Percentiles rank a stretch among this genome's conserved stretches.
These are phyloP conservation scores for Vaccinium macrocarpon DNA, from an alignment of 148 eudicot species.

Conservation along the genomic window DNA sequence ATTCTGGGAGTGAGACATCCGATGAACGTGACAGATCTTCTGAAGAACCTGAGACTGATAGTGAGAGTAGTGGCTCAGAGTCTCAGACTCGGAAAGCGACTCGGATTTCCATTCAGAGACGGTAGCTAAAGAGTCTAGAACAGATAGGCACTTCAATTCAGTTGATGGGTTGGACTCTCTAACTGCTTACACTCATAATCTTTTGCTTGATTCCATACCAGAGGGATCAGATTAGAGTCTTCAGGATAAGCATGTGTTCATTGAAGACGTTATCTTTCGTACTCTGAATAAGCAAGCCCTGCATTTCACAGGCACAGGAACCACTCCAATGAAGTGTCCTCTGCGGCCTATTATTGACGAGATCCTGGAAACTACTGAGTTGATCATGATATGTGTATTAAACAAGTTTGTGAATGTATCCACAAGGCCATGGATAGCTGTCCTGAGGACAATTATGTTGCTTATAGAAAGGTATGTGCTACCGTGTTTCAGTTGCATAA, in stretches of 20 bases:
- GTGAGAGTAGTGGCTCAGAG: conserved; percentile 54
- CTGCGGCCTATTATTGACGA: conserved; percentile 77
- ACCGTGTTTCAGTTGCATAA: background rate
- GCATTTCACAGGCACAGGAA: conserved; percentile 76
- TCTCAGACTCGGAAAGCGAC: conserved; percentile 78
- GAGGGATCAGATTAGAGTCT: conserved; percentile 73
- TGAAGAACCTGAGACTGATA: conserved; percentile 55
- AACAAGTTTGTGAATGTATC: conserved; percentile 56
- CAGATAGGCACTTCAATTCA: conserved; percentile 38
- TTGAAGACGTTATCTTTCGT: conserved; percentile 84
- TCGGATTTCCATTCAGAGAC: conserved; percentile 52
- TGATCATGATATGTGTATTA: conserved; percentile 42
- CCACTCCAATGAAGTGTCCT: conserved; percentile 83
- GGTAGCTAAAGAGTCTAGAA: conserved; percentile 41
- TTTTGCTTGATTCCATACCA: conserved; percentile 91
- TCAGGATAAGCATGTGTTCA: no score
- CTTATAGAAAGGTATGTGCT: conserved; percentile 79
- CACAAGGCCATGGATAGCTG: conserved; percentile 71
- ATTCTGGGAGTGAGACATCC: conserved; percentile 78
- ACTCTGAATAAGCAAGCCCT: conserved; percentile 79
- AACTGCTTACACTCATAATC: conserved; percentile 90
- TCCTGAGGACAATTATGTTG: conserved; percentile 84
- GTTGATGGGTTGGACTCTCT: conserved; percentile 65
- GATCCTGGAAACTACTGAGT: conserved; percentile 48
- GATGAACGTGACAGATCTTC: conserved; percentile 65